Conservation (phyloP, 208 protist genomes). For the Phytomonas sp. region DNA sequence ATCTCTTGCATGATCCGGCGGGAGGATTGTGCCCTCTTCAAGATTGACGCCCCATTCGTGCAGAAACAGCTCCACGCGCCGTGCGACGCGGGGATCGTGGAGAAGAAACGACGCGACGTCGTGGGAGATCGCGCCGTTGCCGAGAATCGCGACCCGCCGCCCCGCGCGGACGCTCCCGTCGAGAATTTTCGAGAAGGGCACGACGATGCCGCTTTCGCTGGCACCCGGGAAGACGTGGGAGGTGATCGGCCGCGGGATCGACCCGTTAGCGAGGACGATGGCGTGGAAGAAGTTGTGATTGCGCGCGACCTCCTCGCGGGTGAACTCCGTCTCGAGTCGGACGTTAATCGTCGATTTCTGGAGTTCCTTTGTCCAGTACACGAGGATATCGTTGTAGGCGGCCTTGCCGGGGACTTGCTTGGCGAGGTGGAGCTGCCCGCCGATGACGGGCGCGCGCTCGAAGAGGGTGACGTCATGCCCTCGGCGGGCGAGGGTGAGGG, state of each 20-base stretch:
- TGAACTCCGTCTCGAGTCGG: constrained; percentile 63
- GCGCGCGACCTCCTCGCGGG: constrained; percentile 62
- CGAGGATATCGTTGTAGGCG: constrained; percentile 80
- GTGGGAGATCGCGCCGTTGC: constrained; percentile 78
- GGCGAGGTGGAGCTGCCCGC: constrained; percentile 91
- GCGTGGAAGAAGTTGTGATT: constrained; percentile 82
- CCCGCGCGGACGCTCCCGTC: constrained; percentile 71
- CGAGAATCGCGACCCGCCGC: constrained; percentile 71
- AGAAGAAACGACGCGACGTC: constrained; percentile 81
- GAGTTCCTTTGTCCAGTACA: constrained; percentile 86
- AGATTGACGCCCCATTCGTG: constrained; percentile 83
- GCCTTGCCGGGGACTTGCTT: constrained; percentile 93
- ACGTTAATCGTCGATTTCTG: constrained; percentile 75
- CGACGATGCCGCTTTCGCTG: constrained; percentile 47
- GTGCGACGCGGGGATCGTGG: constrained; percentile 76
- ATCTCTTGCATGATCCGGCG: constrained; percentile 13
- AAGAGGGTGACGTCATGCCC: constrained; percentile 91
- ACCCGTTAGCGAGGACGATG: constrained; percentile 67
- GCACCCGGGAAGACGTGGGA: constrained; percentile 65
- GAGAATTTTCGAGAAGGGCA: constrained; percentile 70
- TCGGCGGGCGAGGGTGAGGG: constrained; percentile 81
- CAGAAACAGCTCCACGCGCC: constrained; percentile 46
- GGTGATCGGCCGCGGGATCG: constrained; percentile 46
- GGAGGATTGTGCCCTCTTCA: constrained; percentile 36
- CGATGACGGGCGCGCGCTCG: constrained; percentile 62